Evolutionary conservation across 129 eudicot genomes (phyloP), one percentile per base, ranked within the genome.

Genomic region (Artemisia argyi): DNA sequence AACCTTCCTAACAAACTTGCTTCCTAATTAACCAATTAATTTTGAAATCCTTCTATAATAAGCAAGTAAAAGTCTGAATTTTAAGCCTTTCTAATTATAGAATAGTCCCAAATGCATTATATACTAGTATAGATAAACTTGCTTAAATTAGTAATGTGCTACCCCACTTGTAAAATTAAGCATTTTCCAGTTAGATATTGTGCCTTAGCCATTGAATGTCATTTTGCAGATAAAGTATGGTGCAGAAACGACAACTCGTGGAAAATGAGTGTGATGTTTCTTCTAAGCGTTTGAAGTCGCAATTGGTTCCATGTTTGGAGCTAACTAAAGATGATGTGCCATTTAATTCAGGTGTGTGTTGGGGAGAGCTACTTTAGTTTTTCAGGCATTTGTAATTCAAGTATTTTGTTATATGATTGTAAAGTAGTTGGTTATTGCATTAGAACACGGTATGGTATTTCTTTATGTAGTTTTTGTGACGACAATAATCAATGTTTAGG

Each of bases 171-270:
- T 65, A 15, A 7, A 39, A 26, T 26, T 26, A 26, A 26, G 30
- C 30, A 26, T 26, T 26, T 26, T 26, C 26, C 26, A 17, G 13
- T 73, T 13, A n/a, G n/a, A n/a, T n/a, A n/a, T n/a, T n/a, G n/a
- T n/a, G n/a, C n/a, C n/a, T n/a, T n/a, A n/a, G n/a, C n/a, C n/a
- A n/a, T n/a, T n/a, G n/a, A n/a, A n/a, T n/a, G n/a, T n/a, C n/a
- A n/a, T n/a, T n/a, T n/a, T n/a, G n/a, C 90, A 88, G 90, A 69
- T 69, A 61, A 61, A 80, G 46, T 59, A 88, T 88, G 95, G 88
- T 82, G 7, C 88, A 85, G 19, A 88, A 88, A 64, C 79, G 95
- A 24, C 80, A 84, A 17, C 66, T 80, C 47, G 82, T 19, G 14
- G 91, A 82, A 57, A 81, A 84, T 16, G 76, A 70, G 11, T 69